Evolutionary conservation across 495 filamentous ascomycete genomes (phyloP), one percentile per base, ranked within the genome.

Genomic region (Penicillium lagena): DNA sequence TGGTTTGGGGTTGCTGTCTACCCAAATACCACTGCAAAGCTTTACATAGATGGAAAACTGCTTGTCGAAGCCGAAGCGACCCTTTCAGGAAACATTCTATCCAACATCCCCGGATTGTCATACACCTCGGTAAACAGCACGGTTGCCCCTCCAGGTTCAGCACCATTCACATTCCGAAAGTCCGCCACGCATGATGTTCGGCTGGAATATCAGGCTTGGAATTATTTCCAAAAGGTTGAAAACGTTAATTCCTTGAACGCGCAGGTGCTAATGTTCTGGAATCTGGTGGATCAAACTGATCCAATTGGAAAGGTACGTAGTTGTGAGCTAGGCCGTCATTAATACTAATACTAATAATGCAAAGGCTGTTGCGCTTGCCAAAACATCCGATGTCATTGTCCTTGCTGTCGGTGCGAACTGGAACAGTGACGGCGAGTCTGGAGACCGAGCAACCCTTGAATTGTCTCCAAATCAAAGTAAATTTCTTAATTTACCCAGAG

Each of bases 121-220:
- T 68, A 60, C 42, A 49, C 35, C 53, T 51, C 39, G 47, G 52
- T 37, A 52, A 60, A 51, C 54, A 53, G 15, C 38, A 69, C 65
- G 9, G 34, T 45, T 2, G 48, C 66, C 11, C 70, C 70, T 1
- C 41, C 58, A 1, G 68, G 64, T 4, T 58, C 62, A 11, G 47
- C 45, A 1, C 46, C 60, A 1, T 73, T 73, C 46, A 60, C 44
- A 2, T 73, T 72, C 29, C 44, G 30, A 28, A 59, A 58, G 32
- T 54, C 54, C 8, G 58, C 45, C 9, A 51, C 29, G 3, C 64
- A 72, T 45, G 51, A 61, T 7, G 51, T 73, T 28, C 59, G 67
- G 17, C 59, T 73, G 34, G 68, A 71, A 40, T 72, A 67, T 35
- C 70, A 72, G 36, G 59, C 68, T 7, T 73, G 57, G 55, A 71